Conservation (phyloP, 169 alveolate species). For the Blepharisma undulans region DNA sequence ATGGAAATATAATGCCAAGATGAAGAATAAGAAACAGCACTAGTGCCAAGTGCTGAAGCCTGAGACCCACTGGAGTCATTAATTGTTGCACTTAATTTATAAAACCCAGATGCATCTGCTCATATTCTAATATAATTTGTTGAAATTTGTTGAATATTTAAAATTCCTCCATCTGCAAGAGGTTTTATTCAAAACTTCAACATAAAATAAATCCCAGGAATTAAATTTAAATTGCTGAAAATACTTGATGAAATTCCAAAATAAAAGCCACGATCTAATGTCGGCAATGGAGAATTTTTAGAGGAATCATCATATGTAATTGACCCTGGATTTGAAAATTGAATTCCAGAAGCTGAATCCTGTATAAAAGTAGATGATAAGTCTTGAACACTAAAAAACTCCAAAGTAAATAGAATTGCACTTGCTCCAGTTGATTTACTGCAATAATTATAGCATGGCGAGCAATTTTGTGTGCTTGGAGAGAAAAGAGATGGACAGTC, state of each 20-base stretch:
- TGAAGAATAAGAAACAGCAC: not conserved
- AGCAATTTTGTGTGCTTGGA: not conserved
- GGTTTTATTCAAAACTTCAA: not conserved
- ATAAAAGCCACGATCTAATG: conserved; percentile 17
- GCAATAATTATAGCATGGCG: not conserved
- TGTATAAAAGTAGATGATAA: too few relatives aligned
- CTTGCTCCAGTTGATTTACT: not conserved
- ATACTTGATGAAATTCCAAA: not conserved
- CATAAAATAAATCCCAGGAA: not conserved
- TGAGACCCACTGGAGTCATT: not conserved
- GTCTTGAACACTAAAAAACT: not conserved
- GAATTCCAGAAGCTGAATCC: not conserved
- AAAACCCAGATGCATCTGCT: not conserved
- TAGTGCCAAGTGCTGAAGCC: not conserved
- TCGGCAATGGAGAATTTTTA: not conserved
- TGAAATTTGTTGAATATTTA: too few relatives aligned
- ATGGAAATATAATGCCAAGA: not conserved
- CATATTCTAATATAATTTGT: not conserved
- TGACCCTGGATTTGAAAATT: not conserved
- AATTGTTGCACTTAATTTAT: too few relatives aligned
- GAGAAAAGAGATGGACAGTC: not conserved
- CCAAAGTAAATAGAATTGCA: not conserved
- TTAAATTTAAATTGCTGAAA: not conserved
- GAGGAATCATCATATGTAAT: not conserved
- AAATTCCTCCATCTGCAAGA: not conserved